Percentiles rank a stretch among this genome's conserved stretches.
Evolutionary conservation across 495 filamentous ascomycete species (phyloP).

Genomic region (Jackrogersella minutella): DNA sequence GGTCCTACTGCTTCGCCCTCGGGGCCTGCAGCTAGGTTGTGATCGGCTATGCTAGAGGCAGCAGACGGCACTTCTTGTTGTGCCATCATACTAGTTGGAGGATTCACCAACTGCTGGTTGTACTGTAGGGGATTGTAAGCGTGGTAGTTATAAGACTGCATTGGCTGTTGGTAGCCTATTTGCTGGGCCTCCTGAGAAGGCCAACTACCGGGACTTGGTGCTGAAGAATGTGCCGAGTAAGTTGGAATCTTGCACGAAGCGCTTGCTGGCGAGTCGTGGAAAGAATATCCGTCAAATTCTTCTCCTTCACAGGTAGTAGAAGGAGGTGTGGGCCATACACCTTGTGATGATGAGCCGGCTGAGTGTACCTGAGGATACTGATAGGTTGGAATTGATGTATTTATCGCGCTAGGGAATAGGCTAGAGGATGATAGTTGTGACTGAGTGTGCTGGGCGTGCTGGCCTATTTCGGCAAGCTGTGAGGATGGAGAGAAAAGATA

Average conservation of each 20-base stretch:
- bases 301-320: constrained; percentile 36
- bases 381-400: constrained; percentile 22
- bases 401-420: constrained; percentile 11
- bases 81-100: constrained; percentile 8
- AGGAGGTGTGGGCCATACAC: constrained; percentile 34
- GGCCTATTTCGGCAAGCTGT: constrained; percentile 17
- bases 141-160: constrained; percentile 11
- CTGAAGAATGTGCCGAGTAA: constrained; percentile 4
- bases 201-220: constrained; percentile 27
- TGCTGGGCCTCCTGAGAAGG: constrained; percentile 15
- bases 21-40: background rate
- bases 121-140: constrained; percentile 1
- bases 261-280: constrained; percentile 29
- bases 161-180: background rate
- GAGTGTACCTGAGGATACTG: constrained; percentile 10
- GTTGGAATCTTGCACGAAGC: background rate
- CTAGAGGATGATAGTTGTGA: constrained; percentile 6
- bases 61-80: constrained; percentile 4
- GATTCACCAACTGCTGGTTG: constrained; percentile 3
- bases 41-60: background rate
- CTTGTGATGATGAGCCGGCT: constrained; percentile 21
- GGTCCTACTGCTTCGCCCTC: background rate
- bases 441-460: constrained; percentile 14
- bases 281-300: constrained; percentile 29
- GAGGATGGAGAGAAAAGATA: constrained; percentile 26